These are phyloP conservation scores for Xylaria digitata DNA, from an alignment of 2,329 filamentous ascomycete species.

Conservation along the genomic window DNA sequence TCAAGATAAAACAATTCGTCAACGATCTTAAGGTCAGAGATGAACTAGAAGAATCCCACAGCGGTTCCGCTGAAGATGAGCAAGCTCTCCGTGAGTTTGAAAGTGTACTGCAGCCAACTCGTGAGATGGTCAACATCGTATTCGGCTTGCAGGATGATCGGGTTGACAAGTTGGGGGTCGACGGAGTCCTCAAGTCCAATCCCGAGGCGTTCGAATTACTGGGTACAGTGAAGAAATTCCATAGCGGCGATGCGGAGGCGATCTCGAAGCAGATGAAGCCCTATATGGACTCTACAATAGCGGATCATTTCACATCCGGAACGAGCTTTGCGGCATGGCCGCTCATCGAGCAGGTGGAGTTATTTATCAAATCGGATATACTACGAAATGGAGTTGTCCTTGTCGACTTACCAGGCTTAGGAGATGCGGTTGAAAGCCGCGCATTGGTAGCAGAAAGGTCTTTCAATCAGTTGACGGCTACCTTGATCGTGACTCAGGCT, in stretches of 20 bases:
- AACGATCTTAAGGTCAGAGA: slow-evolving; percentile 16
- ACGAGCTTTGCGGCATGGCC: slow-evolving; percentile 51
- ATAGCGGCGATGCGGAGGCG: not conserved
- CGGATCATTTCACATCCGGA: slow-evolving; percentile 25
- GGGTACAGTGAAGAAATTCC: slow-evolving; percentile 29
- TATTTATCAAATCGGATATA: slow-evolving; percentile 59
- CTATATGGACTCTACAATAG: slow-evolving; percentile 45
- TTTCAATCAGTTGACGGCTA: slow-evolving; percentile 43
- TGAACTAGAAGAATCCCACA: not conserved
- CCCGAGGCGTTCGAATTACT: slow-evolving; percentile 15
- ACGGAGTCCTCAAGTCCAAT: slow-evolving; percentile 36
- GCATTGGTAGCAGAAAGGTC: slow-evolving; percentile 40
- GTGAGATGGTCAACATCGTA: slow-evolving; percentile 43
- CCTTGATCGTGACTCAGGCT: slow-evolving; percentile 46
- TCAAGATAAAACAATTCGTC: slow-evolving; percentile 38
- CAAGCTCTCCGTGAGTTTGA: slow-evolving; percentile 33
- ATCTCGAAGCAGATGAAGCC: slow-evolving; percentile 43
- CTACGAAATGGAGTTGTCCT: slow-evolving; percentile 62
- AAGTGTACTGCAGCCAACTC: slow-evolving; percentile 5
- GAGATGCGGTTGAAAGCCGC: slow-evolving; percentile 53
- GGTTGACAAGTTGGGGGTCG: slow-evolving; percentile 20
- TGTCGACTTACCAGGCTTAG: slow-evolving; percentile 65
- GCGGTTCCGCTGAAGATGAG: slow-evolving; percentile 26
- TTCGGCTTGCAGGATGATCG: slow-evolving; percentile 38
- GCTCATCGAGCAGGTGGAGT: slow-evolving; percentile 51